Evolutionary conservation across 139 green algal genomes (phyloP).

Genomic region (Ettlia oleoabundans): DNA sequence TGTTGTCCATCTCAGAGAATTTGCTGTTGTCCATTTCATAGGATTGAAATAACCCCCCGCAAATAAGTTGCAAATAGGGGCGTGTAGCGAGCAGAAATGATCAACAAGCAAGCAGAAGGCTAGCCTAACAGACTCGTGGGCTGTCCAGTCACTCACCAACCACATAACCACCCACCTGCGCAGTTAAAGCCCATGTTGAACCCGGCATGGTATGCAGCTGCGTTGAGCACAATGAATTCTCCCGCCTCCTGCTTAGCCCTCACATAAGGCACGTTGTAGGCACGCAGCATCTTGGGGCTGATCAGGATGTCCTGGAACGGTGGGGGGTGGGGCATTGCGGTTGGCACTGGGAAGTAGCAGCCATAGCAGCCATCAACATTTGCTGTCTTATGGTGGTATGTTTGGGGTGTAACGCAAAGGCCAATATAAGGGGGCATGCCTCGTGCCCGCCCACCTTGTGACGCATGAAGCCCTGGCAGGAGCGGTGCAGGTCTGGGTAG

Average conservation of each 20-base stretch:
- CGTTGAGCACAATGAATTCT: conserved; percentile 87
- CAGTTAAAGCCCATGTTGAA: conserved; percentile 86
- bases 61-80: no score
- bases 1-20: no score
- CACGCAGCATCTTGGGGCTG: conserved; percentile 40
- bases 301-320: conserved; percentile 69
- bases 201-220: conserved; percentile 72
- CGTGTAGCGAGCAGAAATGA: background rate
- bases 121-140: background rate
- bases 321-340: no score
- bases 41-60: no score
- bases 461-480: conserved; percentile 76
- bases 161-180: conserved; percentile 23
- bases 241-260: conserved; percentile 62
- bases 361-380: no score
- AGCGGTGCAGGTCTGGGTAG: conserved; percentile 58
- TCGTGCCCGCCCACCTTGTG: conserved; percentile 64
- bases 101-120: background rate
- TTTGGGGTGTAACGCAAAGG: no score
- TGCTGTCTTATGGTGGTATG: no score
- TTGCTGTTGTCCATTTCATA: no score
- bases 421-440: background rate
- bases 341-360: no score
- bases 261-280: conserved; percentile 56
- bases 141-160: background rate